Base-by-base conservation (phyloP, 1,284 basidiomycete species). In the Leccinum holopus region DNA sequence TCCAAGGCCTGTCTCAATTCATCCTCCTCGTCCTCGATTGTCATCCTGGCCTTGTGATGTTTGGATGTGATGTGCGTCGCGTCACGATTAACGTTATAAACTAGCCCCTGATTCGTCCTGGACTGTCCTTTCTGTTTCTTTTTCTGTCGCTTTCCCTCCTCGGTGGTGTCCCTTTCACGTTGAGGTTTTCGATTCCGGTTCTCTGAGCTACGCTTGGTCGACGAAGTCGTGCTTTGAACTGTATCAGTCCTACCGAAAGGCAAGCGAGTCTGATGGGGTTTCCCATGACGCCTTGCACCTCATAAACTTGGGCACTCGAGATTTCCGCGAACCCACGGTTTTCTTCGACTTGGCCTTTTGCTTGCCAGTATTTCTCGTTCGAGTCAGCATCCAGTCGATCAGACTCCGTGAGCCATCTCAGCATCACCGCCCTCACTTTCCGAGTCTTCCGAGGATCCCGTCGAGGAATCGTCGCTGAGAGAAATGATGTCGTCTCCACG, bases 301-400 rank as follows among this genome's bases (percentile, higher is more conserved):
- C 69, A 21, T 21, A n/a, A 71, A 61, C 58, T 62, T 70, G 44
- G 68, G 60, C 39, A 25, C 57, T 37, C 41, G 64, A 52, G 65
- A 58, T 28, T 67, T 66, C 25, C 62, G 62, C 7, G 62, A 44
- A 30, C 49, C 32, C 11, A 41, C 41, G 11, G 55, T 51, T 53
- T 59, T 57, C 49, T 64, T 68, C 5, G 11, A 14, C 52, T 59
- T 66, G 62, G 55, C 57, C 58, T 63, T 67, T 35, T 57, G 63
- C 55, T 58, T 63, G 16, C 72, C 73, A 55, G 78, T 66, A 37
- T 67, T 74, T 37, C 77, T 76, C 8, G 78, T 78, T 59, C 78
- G 77, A n/a, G 74, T 75, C 53, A 87, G 64, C 85, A 87, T 87
- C 72, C 80, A 84, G 64, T 87, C 84, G 58, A 87, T 85, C 51